Conservation (phyloP, 768 basidiomycete species). For the Lentinula aciculospora region DNA sequence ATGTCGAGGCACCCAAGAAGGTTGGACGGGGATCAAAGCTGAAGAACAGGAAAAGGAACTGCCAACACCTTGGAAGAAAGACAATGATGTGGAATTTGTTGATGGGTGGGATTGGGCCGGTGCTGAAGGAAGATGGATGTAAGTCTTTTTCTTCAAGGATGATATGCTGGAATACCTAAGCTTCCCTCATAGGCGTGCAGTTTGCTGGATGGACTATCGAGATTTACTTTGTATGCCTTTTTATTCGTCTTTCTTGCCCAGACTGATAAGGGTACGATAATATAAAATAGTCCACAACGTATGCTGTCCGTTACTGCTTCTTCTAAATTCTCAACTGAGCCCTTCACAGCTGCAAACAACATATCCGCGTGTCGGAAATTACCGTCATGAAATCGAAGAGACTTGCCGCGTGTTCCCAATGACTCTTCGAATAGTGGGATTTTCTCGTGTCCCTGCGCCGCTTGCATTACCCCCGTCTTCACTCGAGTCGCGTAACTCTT, state of each 20-base stretch:
- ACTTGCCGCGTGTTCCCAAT: constrained; percentile 50
- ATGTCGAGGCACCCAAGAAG: constrained; percentile 12
- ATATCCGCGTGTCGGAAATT: neutral
- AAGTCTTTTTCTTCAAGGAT: constrained; percentile 12
- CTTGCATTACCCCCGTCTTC: constrained; percentile 6
- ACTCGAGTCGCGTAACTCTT: constrained; percentile 7
- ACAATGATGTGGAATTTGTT: constrained; percentile 15
- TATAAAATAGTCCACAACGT: constrained; percentile 32
- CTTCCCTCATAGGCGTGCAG: constrained; percentile 35
- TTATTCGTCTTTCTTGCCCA: neutral
- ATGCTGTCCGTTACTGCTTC: neutral
- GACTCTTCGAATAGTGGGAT: constrained; percentile 35
- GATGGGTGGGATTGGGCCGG: constrained; percentile 60
- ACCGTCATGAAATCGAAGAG: constrained; percentile 26
- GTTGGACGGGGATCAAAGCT: constrained; percentile 7
- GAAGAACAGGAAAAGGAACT: neutral
- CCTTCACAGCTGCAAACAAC: neutral
- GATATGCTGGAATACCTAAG: neutral
- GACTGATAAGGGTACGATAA: neutral
- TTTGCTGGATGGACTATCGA: constrained; percentile 57
- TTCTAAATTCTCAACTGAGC: neutral
- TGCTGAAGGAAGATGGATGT: constrained; percentile 49
- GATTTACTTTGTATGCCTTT: constrained; percentile 41
- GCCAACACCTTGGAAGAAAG: neutral
- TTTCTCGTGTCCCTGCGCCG: constrained; percentile 16